Evolutionary conservation across 805 yeast genomes (phyloP), one percentile per base, ranked within the genome.

Genomic region (Lipomyces lipofer): DNA sequence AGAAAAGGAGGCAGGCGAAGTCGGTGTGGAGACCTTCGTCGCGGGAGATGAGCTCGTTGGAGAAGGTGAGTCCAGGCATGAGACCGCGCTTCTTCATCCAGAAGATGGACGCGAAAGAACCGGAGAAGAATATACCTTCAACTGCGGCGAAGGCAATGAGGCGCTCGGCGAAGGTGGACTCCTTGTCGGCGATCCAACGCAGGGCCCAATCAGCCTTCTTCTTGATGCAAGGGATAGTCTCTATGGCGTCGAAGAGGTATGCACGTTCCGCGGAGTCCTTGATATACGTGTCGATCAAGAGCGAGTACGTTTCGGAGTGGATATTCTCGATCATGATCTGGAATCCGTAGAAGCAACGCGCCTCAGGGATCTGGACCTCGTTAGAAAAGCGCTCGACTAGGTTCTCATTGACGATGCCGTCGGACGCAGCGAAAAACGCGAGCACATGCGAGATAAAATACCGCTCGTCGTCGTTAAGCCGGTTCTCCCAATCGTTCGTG

Each of bases 241-340:
- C 97, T 69, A 92, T 88, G 61, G 99, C 99, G 69, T 92, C 90
- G 78, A 92, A 88, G 72, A 94, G 78, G 74, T 79, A 88, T 61
- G 86, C 88, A 59, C 92, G 80, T 78, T 92, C 97, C 75, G 87
- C 84, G 65, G 96, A 92, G 76, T 92, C 99, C 78, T 91, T 91
- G 74, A 92, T 87, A 75, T 92, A 92, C 33, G 97, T 83, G 72
- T 92, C 99, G 65, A 92, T 89, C 70, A 94, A 82, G 64, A 94
- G 77, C 6, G 98, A 92, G 77, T 92, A 92, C 44, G 97, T 94
- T 78, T 92, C 99, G 22, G 97, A 85, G 75, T 92, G 99, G 69
- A 92, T 94, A 80, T 94, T 92, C 78, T 92, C 99, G 92, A 94
- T 94, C 98, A 91, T 91, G 74, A 92, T 94, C 78, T 92, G 99